Evolutionary conservation across 139 green algal genomes (phyloP), one percentile per base, ranked within the genome.

Genomic region (Asterochloris erici): DNA sequence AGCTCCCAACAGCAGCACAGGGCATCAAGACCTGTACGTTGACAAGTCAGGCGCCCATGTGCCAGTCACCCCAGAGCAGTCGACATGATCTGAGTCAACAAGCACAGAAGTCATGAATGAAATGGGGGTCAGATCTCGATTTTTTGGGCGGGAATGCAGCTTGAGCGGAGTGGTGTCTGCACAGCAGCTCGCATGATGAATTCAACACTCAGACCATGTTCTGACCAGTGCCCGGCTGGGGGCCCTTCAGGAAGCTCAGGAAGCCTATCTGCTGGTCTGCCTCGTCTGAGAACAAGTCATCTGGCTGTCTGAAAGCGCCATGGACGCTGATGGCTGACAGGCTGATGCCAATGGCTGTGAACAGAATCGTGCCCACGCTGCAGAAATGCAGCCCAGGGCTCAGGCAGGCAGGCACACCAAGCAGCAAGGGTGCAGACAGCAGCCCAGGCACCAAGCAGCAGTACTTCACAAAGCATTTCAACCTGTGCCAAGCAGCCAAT

Each of bases 241-340:
- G 24, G 10, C 76, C 76, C 21, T 62, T 62, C 68, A 80, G 68
- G 14, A 80, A 70, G 29, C 76, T 62, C 16, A 80, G 68, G n/a
- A 80, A 70, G n/a, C 76, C 76, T 70, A 61, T 62, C 68, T 80
- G 76, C 78, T 82, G 63, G 74, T 87, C 84, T 12, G 81, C 85
- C 16, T 97, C 94, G 47, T 98, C 94, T 62, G 93, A 82, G 86
- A 98, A 97, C 0, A 98, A 90, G 79, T 98, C 94, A 83, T 98
- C 94, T 27, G 94, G 94, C 76, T 94, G 88, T 12, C 92, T 84
- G 21, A 92, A 81, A 11, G 92, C 88, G 13, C 90, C 93, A 82
- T 99, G 96, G 15, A 91, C 21, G 10, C 82, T 90, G 24, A 98
- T 92, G 29, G 92, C 85, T 14, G 89, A 84, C 19, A 88, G 66